Evolutionary conservation across 1,284 basidiomycete species (phyloP).

Genomic region (Ganoderma resinaceum): DNA sequence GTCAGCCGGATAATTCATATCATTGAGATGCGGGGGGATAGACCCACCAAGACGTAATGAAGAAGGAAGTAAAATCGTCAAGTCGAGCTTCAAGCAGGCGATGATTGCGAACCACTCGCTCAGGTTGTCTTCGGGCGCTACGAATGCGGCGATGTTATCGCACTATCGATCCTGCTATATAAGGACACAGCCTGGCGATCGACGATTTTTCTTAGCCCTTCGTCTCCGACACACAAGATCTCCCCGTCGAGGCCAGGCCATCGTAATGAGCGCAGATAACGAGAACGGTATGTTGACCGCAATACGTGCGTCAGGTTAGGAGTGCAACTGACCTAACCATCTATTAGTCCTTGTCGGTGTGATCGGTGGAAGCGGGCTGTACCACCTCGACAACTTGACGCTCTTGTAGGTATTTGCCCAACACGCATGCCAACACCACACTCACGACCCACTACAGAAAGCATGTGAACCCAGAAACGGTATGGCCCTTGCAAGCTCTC

Average conservation of each 20-base stretch:
- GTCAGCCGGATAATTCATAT: no score
- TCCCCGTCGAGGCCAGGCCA: neutral
- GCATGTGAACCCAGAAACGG: constrained; percentile 73
- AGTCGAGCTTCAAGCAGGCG: no score
- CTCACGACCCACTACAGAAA: constrained; percentile 52
- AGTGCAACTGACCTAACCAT: neutral
- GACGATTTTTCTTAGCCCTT: neutral
- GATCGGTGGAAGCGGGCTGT: constrained; percentile 87
- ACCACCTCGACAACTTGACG: constrained; percentile 90
- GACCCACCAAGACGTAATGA: no score
- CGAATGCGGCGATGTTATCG: neutral
- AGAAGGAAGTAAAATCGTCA: no score
- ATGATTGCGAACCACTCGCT: no score
- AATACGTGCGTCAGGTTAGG: neutral
- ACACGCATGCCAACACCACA: neutral
- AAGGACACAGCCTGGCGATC: no score
- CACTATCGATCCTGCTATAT: constrained; percentile 1
- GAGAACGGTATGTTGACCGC: constrained; percentile 7
- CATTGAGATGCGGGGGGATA: no score
- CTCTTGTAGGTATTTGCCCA: constrained; percentile 64
- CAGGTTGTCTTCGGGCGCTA: neutral
- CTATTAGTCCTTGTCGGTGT: constrained; percentile 79
- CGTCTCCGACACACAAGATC: neutral
- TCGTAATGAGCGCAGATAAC: constrained; percentile 7
- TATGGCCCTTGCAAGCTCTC: constrained; percentile 4